A percentile compares a stretch with the other conserved stretches of the same genome.
Conservation (phyloP, 345 rosid species). For the Leavenworthia alabamica region DNA sequence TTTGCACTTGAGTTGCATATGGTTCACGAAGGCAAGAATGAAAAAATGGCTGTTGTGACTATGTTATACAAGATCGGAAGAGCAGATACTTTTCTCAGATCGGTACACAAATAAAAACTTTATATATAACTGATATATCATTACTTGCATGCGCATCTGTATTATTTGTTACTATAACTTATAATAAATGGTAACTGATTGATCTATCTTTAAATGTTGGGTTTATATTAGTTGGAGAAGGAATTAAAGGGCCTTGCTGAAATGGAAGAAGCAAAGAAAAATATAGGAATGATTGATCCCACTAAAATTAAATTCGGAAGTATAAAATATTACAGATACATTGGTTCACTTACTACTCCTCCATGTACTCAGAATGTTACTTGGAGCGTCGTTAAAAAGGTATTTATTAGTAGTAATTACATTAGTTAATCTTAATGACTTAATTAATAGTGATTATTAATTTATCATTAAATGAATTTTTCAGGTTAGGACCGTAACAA, state of each 20-base stretch:
- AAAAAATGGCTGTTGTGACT: conserved; percentile 56
- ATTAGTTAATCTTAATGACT: background rate
- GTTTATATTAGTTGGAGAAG: conserved; percentile 35
- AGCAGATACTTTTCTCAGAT: conserved; percentile 59
- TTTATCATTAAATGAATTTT: background rate
- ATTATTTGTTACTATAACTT: no score
- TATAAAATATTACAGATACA: conserved; percentile 66
- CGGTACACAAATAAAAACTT: conserved; percentile 34
- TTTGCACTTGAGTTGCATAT: conserved; percentile 63
- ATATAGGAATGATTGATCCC: conserved; percentile 50
- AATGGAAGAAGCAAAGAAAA: conserved; percentile 28
- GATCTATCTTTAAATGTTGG: background rate
- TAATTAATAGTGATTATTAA: background rate
- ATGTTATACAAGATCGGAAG: conserved; percentile 62
- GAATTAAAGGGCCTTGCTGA: conserved; percentile 29
- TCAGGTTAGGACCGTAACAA: conserved; percentile 45
- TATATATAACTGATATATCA: no score
- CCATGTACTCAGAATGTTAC: conserved; percentile 71
- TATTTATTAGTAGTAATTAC: conserved; percentile 8
- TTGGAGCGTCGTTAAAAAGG: conserved; percentile 71
- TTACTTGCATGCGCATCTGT: no score
- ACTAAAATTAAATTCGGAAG: conserved; percentile 45
- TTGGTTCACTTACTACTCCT: conserved; percentile 81
- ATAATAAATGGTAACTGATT: background rate
- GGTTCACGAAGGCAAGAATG: conserved; percentile 64